Percentiles rank a stretch among this genome's conserved stretches.
Conservation (phyloP, 2,329 filamentous ascomycete genomes). For the Neocucurbitaria cava region DNA sequence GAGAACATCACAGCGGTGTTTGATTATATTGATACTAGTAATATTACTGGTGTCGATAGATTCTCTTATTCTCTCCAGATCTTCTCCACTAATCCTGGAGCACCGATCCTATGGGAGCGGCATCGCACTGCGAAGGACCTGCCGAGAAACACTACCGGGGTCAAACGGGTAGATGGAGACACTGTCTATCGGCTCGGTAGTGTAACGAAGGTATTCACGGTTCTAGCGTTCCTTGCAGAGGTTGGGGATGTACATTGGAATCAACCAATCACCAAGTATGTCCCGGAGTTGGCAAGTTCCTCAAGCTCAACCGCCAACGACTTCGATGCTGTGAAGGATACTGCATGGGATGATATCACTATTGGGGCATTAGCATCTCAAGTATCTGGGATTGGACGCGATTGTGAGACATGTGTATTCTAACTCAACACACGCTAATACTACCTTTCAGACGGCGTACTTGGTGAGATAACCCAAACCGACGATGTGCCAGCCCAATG, state of each 20-base stretch:
- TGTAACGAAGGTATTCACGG: slow-evolving; percentile 50
- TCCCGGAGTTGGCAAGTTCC: slow-evolving; percentile 35
- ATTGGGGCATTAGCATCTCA: slow-evolving; percentile 44
- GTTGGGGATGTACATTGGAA: slow-evolving; percentile 47
- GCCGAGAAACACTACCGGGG: slow-evolving; percentile 21
- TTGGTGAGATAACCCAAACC: slow-evolving; percentile 31
- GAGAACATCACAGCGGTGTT: slow-evolving; percentile 26
- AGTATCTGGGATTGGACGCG: slow-evolving; percentile 41
- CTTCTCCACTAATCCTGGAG: slow-evolving; percentile 29
- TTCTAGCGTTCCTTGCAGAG: slow-evolving; percentile 48
- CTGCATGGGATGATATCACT: slow-evolving; percentile 46
- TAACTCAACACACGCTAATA: slow-evolving; percentile 44
- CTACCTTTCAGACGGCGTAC: slow-evolving; percentile 40
- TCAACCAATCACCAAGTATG: slow-evolving; percentile 31
- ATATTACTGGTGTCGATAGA: slow-evolving; percentile 20
- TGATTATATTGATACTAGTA: slow-evolving; percentile 25
- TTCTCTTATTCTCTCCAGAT: slow-evolving; percentile 35
- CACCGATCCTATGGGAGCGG: slow-evolving; percentile 26
- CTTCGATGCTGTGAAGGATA: slow-evolving; percentile 28
- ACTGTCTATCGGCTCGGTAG: slow-evolving; percentile 55
- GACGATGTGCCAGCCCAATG: slow-evolving; percentile 18
- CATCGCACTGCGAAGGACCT: slow-evolving; percentile 26
- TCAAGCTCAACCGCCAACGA: slow-evolving; percentile 12
- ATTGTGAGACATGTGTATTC: slow-evolving; percentile 27
- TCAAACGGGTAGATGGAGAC: slow-evolving; percentile 41